Evolutionary conservation across 371 early-diverging fungal genomes (phyloP).

Genomic region (Chytridium lagenaria): DNA sequence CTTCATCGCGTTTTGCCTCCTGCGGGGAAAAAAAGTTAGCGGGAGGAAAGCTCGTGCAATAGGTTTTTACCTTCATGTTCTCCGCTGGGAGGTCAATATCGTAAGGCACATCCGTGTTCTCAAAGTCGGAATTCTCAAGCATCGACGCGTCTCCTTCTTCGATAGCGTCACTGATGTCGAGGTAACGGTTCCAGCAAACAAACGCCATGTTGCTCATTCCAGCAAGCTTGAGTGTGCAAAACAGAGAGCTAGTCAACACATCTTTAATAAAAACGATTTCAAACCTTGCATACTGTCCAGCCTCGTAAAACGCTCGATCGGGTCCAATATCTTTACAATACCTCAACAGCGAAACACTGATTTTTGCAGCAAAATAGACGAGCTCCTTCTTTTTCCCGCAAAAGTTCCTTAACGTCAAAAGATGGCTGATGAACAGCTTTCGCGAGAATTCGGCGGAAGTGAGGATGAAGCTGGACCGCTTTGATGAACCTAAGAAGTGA

Average conservation of each 20-base stretch:
- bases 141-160: constrained; percentile 58
- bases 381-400: constrained; percentile 56
- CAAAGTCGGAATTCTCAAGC: constrained; percentile 57
- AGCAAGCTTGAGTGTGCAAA: constrained; percentile 37
- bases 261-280: background rate
- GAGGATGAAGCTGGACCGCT: constrained; percentile 24
- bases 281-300: constrained; percentile 60
- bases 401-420: constrained; percentile 52
- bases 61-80: constrained; percentile 48
- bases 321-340: constrained; percentile 54
- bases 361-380: constrained; percentile 55
- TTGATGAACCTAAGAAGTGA: constrained; percentile 23
- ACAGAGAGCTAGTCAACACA: background rate
- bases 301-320: constrained; percentile 58
- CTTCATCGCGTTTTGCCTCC: constrained; percentile 56
- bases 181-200: constrained; percentile 63
- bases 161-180: constrained; percentile 63
- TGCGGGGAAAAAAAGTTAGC: constrained; percentile 16
- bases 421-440: constrained; percentile 52
- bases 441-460: constrained; percentile 43
- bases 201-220: constrained; percentile 66
- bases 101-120: constrained; percentile 59
- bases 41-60: background rate
- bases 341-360: constrained; percentile 53
- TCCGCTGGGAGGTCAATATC: constrained; percentile 53